Conservation (phyloP, 1,284 basidiomycete genomes). For the Moniliella sp. region DNA sequence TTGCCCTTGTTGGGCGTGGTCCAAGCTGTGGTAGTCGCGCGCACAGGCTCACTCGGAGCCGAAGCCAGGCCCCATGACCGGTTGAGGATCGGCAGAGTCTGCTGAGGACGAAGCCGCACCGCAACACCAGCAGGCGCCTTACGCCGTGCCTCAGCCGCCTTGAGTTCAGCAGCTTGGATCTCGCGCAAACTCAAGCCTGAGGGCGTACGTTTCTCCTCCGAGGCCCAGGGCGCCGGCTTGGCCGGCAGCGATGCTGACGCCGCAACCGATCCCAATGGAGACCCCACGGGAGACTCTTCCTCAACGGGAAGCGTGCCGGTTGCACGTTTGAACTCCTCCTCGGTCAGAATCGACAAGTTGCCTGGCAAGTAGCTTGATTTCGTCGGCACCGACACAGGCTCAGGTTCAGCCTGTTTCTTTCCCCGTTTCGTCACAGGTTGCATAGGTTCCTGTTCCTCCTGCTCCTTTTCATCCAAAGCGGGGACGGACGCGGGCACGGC, state of each 20-base stretch:
- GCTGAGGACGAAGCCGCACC: neutral
- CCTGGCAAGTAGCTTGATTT: too few species aligned
- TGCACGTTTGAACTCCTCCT: neutral
- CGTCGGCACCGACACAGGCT: too few species aligned
- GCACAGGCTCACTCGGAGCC: neutral
- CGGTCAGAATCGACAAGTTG: constrained; percentile 4
- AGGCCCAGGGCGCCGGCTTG: constrained; percentile 27
- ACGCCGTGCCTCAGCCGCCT: constrained; percentile 47
- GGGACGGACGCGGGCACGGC: too few species aligned
- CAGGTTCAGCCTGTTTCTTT: too few species aligned
- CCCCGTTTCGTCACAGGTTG: too few species aligned
- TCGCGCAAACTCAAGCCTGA: constrained; percentile 49
- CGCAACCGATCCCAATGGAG: too few species aligned
- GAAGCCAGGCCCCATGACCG: constrained; percentile 37
- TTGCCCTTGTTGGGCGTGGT: too few species aligned
- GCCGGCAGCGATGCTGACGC: constrained; percentile 10
- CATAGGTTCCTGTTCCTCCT: too few species aligned
- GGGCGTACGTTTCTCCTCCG: constrained; percentile 6
- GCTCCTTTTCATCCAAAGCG: too few species aligned
- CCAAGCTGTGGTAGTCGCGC: neutral
- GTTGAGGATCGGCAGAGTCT: constrained; percentile 9
- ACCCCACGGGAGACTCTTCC: too few species aligned
- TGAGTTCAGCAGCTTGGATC: constrained; percentile 81
- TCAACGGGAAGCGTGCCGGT: too few species aligned
- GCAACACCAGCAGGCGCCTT: constrained; percentile 4